phyloP scores from a whole-genome alignment of 192 early-diverging fungal genomes.

The Neocallimastix lanati region DNA sequence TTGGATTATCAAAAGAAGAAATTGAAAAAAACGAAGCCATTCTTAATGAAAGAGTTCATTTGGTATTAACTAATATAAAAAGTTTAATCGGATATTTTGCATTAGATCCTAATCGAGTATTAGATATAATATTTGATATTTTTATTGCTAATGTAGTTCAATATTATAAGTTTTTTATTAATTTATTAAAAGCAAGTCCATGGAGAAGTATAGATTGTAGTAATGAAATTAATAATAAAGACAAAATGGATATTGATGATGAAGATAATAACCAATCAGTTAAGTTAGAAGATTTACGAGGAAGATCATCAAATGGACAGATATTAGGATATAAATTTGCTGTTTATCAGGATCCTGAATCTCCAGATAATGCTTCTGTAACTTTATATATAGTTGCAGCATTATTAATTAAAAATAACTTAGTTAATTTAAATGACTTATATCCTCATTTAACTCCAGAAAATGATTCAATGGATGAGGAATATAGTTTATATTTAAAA shows the following conservation, averaged over 20 bases:
- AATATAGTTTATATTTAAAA: constrained; percentile 19
- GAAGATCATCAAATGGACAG: constrained; percentile 19
- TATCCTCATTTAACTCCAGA: constrained; percentile 37
- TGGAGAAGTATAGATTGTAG: constrained; percentile 8
- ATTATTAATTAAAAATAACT: constrained; percentile 25
- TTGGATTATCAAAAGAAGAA: neutral
- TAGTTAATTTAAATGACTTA: constrained; percentile 34
- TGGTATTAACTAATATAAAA: constrained; percentile 21
- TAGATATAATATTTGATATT: constrained; percentile 56
- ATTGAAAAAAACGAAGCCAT: constrained; percentile 1
- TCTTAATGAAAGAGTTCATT: constrained; percentile 1
- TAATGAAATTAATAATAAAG: neutral
- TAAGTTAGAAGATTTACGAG: neutral
- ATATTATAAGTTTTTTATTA: constrained; percentile 51
- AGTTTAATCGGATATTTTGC: constrained; percentile 52
- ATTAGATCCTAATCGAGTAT: constrained; percentile 66
- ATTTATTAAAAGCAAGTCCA: constrained; percentile 24
- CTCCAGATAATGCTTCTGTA: constrained; percentile 11
- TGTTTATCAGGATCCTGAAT: constrained; percentile 20
- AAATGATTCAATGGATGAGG: constrained; percentile 24
- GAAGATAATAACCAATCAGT: neutral
- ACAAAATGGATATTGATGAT: neutral
- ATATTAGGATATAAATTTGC: constrained; percentile 61
- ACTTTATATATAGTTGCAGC: constrained; percentile 33
- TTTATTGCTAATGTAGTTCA: constrained; percentile 49